Evolutionary conservation across 768 basidiomycete genomes (phyloP), one percentile per base, ranked within the genome.

Genomic region (Termitomyces sp.): DNA sequence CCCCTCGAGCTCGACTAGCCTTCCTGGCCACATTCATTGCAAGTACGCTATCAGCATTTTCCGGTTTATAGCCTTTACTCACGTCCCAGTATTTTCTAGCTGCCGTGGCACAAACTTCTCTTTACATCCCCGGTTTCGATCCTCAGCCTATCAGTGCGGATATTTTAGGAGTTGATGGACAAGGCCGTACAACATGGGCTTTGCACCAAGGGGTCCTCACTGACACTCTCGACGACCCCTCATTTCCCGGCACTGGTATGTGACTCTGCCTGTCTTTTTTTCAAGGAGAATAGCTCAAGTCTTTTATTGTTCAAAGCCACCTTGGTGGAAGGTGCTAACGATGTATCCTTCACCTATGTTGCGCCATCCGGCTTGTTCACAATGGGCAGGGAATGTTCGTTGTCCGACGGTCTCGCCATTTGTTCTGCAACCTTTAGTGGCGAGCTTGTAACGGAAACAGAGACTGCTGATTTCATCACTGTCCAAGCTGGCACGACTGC

Each of bases 101-200:
- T 63, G 65, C 54, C 34, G 48, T 57, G 23, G 65, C 61, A 21
- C 68, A 68, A 44, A 67, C 65, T 37, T 69, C 65, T 16, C 55
- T 68, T 31, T 64, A 56, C 52, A 59, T 69, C 32, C 68, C 65
- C 19, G 65, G 64, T 5, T 64, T 65, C 52, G 67, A 70, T 57
- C 62, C 67, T 23, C 65, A 67, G 45, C 69, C 67, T 27, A 45
- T 70, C 17, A 68, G 63, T 41, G 69, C 69, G 5, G 65, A 70
- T 49, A 61, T 68, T 21, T 50, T 66, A 17, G 66, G 66, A 21
- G 62, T 68, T 16, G 67, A 66, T 41, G 56, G 52, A n/a, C 52
- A 64, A 56, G 68, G 65, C 19, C 60, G 63, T 17, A 70, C 69
- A 40, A 70, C 69, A 17, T 70, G 65, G 63, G 62, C 59, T 16